Evolutionary conservation across 768 basidiomycete genomes (phyloP), one percentile per base, ranked within the genome.

Genomic region (Cystobasidium onofrii): DNA sequence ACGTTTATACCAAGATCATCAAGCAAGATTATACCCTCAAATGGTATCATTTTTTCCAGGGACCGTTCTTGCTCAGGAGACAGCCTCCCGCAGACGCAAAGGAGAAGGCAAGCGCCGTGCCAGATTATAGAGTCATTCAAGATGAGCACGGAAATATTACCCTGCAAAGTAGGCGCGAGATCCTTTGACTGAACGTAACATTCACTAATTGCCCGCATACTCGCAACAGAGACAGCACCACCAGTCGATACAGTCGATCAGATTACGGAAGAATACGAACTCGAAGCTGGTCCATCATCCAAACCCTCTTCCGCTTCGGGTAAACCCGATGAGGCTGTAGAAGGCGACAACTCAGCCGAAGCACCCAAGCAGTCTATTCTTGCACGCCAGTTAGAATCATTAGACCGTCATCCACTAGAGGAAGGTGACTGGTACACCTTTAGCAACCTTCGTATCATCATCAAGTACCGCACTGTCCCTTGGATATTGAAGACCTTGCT

Each of bases 41-140:
- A 25, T 54, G 18, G 18, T 57, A 67, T 31, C 65, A 67, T 76
- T 82, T 83, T 79, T 81, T 83, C 81, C 76, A 79, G 65, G 83
- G 83, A 10, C 83, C 83, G 1, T 62, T 81, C 9, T 81, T 83
- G 17, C 83, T 81, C 81, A 77, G 75, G 33, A 79, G 83, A 55
- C 74, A 76, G 60, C 76, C 82, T 7, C 82, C 82, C 0, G 79
- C 76, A 10, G 81, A 80, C 44, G 80, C 80, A 18, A 79, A 76
- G 0, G 71, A 69, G 33, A 65, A 52, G 9, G 77, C 72, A 25
- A 33, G 65, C 1, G 25, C 75, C 73, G 82, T 82, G 13, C 76
- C 77, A 12, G 82, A 83, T 76, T 83, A 83, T 79, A 76, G 78
- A 20, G 36, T 79, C 29, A 39, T 41, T 64, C 65, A 66, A 52